Evolutionary conservation across 352 stramenopile species (phyloP).

Genomic region (Pythium plurisporium): DNA sequence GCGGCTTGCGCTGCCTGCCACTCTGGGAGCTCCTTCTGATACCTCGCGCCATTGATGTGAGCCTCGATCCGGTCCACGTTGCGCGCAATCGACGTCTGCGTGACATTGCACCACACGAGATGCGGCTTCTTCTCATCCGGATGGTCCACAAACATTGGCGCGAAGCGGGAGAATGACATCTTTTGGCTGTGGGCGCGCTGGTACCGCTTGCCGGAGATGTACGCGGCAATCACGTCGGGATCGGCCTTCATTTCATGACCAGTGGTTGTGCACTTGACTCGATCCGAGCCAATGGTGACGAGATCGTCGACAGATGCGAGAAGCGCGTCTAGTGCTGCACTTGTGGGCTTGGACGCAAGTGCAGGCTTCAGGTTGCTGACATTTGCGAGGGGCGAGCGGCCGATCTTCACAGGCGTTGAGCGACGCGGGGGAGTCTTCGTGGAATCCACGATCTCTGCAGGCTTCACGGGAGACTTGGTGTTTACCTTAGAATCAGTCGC

Average conservation of each 20-base stretch:
- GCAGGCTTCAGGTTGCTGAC: constrained; percentile 5
- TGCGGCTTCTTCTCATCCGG: constrained; percentile 45
- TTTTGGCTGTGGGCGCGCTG: constrained; percentile 34
- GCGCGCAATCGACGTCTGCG: constrained; percentile 47
- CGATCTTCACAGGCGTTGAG: not conserved
- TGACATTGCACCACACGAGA: constrained; percentile 66
- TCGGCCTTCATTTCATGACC: constrained; percentile 69
- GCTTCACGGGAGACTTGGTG: not conserved
- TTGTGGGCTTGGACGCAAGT: not conserved
- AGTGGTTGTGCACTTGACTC: constrained; percentile 55
- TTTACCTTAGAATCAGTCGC: not conserved
- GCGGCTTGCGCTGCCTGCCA: constrained; percentile 53
- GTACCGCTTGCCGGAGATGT: constrained; percentile 63
- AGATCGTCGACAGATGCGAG: constrained; percentile 38
- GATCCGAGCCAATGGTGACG: constrained; percentile 37
- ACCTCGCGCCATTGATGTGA: constrained; percentile 46
- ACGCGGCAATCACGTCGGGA: constrained; percentile 37
- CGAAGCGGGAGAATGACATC: constrained; percentile 47
- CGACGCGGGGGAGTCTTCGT: not conserved
- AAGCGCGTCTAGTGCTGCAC: constrained; percentile 31
- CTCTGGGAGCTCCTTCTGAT: constrained; percentile 49
- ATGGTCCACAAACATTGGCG: constrained; percentile 62
- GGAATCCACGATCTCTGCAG: not conserved
- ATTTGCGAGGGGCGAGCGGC: constrained; percentile 11
- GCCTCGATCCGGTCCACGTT: constrained; percentile 44